phyloP scores from a whole-genome alignment of 305 asterid genomes.

The Fraxinus sp. region DNA sequence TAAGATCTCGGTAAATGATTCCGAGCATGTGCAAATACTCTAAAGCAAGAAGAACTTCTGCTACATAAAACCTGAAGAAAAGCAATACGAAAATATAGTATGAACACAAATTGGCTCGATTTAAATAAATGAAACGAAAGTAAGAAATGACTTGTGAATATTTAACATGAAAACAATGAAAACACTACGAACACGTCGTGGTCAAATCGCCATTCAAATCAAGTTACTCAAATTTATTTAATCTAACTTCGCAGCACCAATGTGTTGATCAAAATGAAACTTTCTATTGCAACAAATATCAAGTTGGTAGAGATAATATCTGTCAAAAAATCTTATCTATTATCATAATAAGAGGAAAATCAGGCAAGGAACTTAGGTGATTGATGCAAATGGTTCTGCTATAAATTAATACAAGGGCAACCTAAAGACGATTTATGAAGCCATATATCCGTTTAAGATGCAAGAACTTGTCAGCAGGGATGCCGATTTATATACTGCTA shows the following conservation, averaged over 20 bases:
- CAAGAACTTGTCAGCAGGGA: background rate
- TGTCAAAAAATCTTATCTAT: background rate
- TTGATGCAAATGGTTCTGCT: background rate
- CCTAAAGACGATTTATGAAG: background rate
- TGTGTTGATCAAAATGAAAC: background rate
- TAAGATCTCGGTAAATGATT: constrained; percentile 55
- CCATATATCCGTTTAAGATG: background rate
- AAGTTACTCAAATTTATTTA: background rate
- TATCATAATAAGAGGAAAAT: background rate
- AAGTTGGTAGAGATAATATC: background rate
- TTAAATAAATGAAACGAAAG: background rate
- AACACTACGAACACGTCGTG: background rate
- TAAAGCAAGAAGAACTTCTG: constrained; percentile 56
- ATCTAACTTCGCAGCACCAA: background rate
- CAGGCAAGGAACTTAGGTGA: background rate
- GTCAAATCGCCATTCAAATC: background rate
- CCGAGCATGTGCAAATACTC: constrained; percentile 66
- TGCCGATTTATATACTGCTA: background rate
- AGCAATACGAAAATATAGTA: background rate
- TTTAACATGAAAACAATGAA: background rate
- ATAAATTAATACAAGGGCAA: background rate
- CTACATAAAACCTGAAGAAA: constrained; percentile 50
- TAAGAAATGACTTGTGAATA: background rate
- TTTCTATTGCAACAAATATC: background rate
- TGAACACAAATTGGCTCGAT: background rate